phyloP scores from a whole-genome alignment of 1,284 basidiomycete genomes.

The Fomitiporia mediterranea region DNA sequence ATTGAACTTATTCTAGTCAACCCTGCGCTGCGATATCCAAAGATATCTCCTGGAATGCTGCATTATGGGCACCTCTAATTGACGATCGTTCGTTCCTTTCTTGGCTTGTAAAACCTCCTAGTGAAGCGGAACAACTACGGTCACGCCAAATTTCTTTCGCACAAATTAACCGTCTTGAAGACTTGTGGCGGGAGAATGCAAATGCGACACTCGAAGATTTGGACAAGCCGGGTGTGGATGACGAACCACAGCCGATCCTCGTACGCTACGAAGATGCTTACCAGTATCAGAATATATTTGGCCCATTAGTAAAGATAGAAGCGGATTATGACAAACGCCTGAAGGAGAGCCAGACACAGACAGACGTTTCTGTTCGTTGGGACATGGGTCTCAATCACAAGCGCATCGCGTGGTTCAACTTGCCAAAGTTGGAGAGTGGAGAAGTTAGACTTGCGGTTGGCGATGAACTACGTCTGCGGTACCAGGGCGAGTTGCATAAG shows the following conservation, averaged over 20 bases:
- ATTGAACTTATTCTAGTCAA: conserved; percentile 68
- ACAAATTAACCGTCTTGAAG: conserved; percentile 96
- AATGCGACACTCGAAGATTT: conserved; percentile 93
- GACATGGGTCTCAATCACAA: conserved; percentile 98
- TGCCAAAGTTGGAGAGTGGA: conserved; percentile 97
- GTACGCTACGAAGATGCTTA: conserved; percentile 96
- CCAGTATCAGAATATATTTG: conserved; percentile 99
- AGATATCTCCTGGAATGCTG: conserved; percentile 98
- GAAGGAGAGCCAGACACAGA: conserved; percentile 98
- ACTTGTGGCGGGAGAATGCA: conserved; percentile 97
- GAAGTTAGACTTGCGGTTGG: conserved; percentile 96
- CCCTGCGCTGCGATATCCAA: conserved; percentile 97
- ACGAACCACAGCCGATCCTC: conserved; percentile 91
- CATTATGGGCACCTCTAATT: conserved; percentile 97
- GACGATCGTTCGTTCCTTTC: conserved; percentile 97
- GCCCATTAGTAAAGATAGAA: conserved; percentile 98
- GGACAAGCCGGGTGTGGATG: conserved; percentile 93
- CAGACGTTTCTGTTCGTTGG: conserved; percentile 94
- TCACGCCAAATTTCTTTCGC: conserved; percentile 95
- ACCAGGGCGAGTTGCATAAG: conserved; percentile 85
- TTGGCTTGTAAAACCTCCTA: conserved; percentile 97
- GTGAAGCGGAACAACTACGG: conserved; percentile 90
- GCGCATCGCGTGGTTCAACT: conserved; percentile 91
- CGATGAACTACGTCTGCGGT: conserved; percentile 90
- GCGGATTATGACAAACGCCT: conserved; percentile 98